These are phyloP conservation scores for Cutaneotrichosporon sp. DNA, from an alignment of 1,284 basidiomycete genomes.

Conservation along the genomic window DNA sequence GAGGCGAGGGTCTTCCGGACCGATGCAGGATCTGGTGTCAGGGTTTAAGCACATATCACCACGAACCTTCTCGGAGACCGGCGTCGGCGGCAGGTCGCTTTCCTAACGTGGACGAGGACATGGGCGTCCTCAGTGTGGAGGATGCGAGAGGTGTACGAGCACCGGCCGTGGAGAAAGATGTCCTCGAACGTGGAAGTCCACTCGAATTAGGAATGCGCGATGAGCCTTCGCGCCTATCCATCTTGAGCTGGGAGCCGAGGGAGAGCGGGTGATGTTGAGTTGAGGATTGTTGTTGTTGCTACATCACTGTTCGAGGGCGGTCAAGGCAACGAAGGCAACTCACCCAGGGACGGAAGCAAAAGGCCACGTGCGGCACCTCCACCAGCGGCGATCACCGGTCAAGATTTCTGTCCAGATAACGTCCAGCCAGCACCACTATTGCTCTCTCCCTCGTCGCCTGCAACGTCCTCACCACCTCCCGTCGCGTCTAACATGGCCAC, in stretches of 20 bases:
- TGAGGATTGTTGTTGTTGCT: slow-evolving; percentile 4
- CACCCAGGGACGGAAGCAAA: slow-evolving; percentile 11
- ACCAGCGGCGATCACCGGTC: background rate
- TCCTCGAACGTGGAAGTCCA: background rate
- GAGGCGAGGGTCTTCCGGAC: slow-evolving; percentile 18
- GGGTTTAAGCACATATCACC: background rate
- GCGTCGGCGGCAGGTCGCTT: slow-evolving; percentile 26
- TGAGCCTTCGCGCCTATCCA: slow-evolving; percentile 1
- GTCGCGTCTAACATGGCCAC: slow-evolving; percentile 16
- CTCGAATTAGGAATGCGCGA: slow-evolving; percentile 5
- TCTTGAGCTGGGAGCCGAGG: background rate
- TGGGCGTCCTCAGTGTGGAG: background rate
- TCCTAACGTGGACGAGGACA: slow-evolving; percentile 12
- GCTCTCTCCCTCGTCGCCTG: background rate
- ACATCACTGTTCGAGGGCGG: too few relatives aligned
- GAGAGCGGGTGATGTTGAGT: background rate
- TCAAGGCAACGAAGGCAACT: too few relatives aligned
- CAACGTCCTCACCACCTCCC: too few relatives aligned
- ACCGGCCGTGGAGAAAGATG: background rate
- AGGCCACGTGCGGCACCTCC: background rate
- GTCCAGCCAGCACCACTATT: too few relatives aligned
- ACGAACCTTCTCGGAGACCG: slow-evolving; percentile 20
- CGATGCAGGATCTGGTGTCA: slow-evolving; percentile 15
- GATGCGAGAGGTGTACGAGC: background rate
- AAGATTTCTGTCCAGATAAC: slow-evolving; percentile 9